Evolutionary conservation across 805 yeast genomes (phyloP).

Genomic region (Yarrowia hollandica): DNA sequence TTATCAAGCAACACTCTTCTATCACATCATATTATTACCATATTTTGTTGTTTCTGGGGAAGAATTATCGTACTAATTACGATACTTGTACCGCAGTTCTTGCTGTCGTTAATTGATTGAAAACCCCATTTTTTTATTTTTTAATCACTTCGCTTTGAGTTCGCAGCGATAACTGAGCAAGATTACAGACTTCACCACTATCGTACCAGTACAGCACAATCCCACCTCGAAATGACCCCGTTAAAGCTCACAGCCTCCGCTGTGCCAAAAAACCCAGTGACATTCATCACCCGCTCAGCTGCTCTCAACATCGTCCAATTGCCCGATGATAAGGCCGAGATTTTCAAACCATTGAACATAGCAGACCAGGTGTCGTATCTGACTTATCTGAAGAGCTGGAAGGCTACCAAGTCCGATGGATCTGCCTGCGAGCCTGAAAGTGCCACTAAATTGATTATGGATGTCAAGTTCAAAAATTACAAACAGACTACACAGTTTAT

Average conservation of each 20-base stretch:
- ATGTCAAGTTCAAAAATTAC: constrained; percentile 25
- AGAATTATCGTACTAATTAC: too few species aligned
- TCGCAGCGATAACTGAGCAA: not conserved
- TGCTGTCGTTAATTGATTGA: too few species aligned
- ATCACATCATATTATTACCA: too few species aligned
- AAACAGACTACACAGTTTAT: constrained; percentile 25
- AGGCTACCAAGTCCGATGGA: constrained; percentile 3
- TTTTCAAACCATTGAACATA: not conserved
- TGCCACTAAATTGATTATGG: constrained; percentile 15
- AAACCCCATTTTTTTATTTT: too few species aligned
- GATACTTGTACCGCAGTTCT: too few species aligned
- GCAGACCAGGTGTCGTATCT: not conserved
- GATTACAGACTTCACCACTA: not conserved
- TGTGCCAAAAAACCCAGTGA: not conserved
- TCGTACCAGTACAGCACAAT: not conserved
- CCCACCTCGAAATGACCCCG: not conserved
- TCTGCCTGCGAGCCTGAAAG: not conserved
- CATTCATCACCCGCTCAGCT: constrained; percentile 10
- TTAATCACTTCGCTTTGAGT: too few species aligned
- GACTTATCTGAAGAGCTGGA: not conserved
- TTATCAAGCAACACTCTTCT: too few species aligned
- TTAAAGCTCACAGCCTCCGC: not conserved
- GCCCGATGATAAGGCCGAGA: constrained; percentile 16
- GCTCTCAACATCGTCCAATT: constrained; percentile 16
- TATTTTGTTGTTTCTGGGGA: too few species aligned